Base-by-base conservation (phyloP, 306 rosid species). In the Glycine latifolia region DNA sequence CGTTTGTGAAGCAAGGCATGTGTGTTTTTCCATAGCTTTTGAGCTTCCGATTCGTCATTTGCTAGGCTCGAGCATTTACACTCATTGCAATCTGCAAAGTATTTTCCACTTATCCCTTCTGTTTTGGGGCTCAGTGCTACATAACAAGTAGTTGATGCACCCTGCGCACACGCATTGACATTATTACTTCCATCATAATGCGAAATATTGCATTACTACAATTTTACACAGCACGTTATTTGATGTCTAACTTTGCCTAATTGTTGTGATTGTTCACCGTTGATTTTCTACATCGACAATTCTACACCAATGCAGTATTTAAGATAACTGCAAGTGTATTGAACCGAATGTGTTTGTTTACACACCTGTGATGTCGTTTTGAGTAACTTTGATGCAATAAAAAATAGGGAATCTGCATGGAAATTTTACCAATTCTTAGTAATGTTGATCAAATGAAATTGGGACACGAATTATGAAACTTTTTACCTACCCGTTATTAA, bases 101-200 rank as follows among this genome's bases (percentile, higher is more conserved):
- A 95, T 73, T 89, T 93, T 48, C 98, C 99, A 67, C 87, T 93
- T 44, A 81, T 69, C 8, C 91, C 98, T 86, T 89, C 94, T 74
- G 60, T 79, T 81, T 93, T 75, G 67, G 89, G 88, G 75, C 97
- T 91, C 75, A 93, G 69, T 69, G 97, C 97, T 17, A 93, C 96
- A 71, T 90, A 93, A 79, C 99, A 95, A 0, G 97, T 83, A 2
- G 98, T 95, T 48, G 99, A 83, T 85, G 99, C 99, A 77, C 97
- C 99, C 92, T 93, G 87, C 73, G 54, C 2, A 73, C 26, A 56
- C 43, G 14, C 63, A 72, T 35, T 67, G 10, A 16, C 60, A 26
- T 26, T 26, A 26, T 26, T 26, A 26, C 31, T 2, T 26, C 31
- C 31, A 26, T 26, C 31, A 26, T 1, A 26, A 26, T 26, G 31